Percentiles rank a stretch among this genome's conserved stretches.
These are phyloP conservation scores for Actinomucor elegans DNA, from an alignment of 371 early-diverging fungal genomes.

Conservation along the genomic window DNA sequence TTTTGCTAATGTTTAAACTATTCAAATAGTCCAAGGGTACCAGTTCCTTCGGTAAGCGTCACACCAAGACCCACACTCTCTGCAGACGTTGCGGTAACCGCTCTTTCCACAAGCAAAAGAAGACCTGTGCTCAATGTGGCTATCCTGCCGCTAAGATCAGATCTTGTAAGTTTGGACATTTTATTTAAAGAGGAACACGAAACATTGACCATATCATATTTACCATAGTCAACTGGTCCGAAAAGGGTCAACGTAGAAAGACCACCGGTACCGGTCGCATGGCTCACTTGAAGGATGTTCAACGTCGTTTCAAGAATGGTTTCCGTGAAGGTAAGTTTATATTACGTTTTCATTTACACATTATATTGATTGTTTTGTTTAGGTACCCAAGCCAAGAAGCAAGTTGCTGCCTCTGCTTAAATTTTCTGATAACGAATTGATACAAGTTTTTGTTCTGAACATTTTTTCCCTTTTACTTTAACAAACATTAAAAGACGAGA, in stretches of 20 bases:
- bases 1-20: too few relatives aligned
- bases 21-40: constrained; percentile 99
- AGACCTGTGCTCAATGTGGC: constrained; percentile 98
- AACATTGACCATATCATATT: neutral
- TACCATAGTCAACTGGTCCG: constrained; percentile 80
- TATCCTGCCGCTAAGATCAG: constrained; percentile 98
- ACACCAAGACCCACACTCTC: constrained; percentile 98
- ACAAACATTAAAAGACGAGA: too few relatives aligned
- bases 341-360: constrained; percentile 2
- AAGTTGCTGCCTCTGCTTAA: constrained; percentile 38
- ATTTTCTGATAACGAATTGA: too few relatives aligned
- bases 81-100: constrained; percentile 98
- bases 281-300: constrained; percentile 90
- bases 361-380: too few relatives aligned
- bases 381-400: constrained; percentile 63
- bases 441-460: too few relatives aligned
- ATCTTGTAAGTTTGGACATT: constrained; percentile 77
- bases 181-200: neutral
- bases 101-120: constrained; percentile 99
- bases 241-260: constrained; percentile 96
- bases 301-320: constrained; percentile 94
- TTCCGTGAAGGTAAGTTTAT: constrained; percentile 95
- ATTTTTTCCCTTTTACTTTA: too few relatives aligned
- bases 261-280: constrained; percentile 98
- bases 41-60: constrained; percentile 98